Conservation (phyloP, 179 eudicot genomes). For the Monotropa hypopitys region DNA sequence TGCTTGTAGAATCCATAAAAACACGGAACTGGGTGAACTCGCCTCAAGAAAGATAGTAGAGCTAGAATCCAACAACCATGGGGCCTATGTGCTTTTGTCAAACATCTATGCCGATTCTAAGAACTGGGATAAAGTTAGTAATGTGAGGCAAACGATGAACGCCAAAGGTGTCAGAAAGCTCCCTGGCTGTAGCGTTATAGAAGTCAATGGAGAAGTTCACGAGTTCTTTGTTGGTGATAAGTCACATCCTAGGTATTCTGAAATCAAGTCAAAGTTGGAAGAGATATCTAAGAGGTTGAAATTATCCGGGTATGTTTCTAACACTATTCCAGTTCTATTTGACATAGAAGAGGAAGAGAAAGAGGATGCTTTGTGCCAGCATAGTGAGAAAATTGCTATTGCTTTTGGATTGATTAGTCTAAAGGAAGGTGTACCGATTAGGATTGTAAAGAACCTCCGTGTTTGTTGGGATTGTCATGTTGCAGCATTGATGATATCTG, state of each 20-base stretch:
- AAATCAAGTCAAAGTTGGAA: constrained; percentile 6
- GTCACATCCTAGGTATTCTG: constrained; percentile 3
- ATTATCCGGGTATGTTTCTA: constrained; percentile 3
- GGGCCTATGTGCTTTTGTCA: constrained; percentile 14
- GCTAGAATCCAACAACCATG: constrained; percentile 9
- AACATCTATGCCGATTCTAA: constrained; percentile 14
- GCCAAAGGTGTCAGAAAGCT: constrained; percentile 9
- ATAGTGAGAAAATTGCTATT: constrained; percentile 11
- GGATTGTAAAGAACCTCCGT: too few relatives aligned
- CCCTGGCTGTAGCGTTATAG: constrained; percentile 13
- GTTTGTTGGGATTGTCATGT: too few relatives aligned
- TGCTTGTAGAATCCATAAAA: constrained; percentile 13
- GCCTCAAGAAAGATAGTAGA: constrained; percentile 18
- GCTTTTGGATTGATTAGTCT: constrained; percentile 11
- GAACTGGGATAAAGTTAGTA: constrained; percentile 12
- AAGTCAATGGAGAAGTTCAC: constrained; percentile 3
- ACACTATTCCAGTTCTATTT: constrained; percentile 5
- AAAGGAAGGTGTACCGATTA: not conserved
- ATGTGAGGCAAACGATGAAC: constrained; percentile 12
- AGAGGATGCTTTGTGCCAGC: constrained; percentile 8
- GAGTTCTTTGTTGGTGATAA: constrained; percentile 6
- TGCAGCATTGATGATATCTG: too few relatives aligned
- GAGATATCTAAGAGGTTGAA: constrained; percentile 6
- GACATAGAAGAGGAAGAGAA: constrained; percentile 13
- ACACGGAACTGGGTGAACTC: constrained; percentile 15